phyloP scores from a whole-genome alignment of 345 rosid genomes.

The Gossypium raimondii region DNA sequence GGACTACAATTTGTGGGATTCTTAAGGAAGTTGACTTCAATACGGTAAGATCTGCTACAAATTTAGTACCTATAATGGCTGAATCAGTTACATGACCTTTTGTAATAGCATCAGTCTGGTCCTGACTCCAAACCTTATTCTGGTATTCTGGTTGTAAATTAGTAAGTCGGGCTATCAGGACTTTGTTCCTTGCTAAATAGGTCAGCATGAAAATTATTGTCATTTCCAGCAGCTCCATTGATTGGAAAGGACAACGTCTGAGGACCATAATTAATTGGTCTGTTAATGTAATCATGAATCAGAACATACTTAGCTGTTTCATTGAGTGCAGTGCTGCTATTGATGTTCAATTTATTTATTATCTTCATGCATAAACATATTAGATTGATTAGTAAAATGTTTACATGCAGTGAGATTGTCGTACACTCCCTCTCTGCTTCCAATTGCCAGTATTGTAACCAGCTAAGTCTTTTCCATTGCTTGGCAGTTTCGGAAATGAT shows the following conservation, averaged over 20 bases:
- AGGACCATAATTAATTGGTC: background rate
- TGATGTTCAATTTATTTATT: background rate
- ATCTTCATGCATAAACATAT: too few relatives aligned
- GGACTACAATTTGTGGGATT: slow-evolving; percentile 35
- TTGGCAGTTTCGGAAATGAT: background rate
- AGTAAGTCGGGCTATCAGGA: background rate
- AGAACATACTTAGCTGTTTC: background rate
- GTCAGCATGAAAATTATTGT: background rate
- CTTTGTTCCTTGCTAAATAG: background rate
- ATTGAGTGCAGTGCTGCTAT: background rate
- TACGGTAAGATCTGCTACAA: slow-evolving; percentile 46
- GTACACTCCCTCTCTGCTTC: background rate
- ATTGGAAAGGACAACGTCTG: too few relatives aligned
- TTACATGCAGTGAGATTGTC: background rate
- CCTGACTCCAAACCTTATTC: background rate
- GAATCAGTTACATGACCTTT: background rate
- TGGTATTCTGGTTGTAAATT: background rate
- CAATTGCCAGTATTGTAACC: background rate
- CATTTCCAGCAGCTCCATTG: too few relatives aligned
- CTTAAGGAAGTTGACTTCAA: slow-evolving; percentile 85
- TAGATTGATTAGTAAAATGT: background rate
- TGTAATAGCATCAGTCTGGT: background rate
- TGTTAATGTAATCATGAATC: background rate
- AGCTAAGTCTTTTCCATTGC: background rate
- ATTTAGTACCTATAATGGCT: background rate